These are phyloP conservation scores for Volutella citrinella DNA, from an alignment of 2,329 filamentous ascomycete species.

Conservation along the genomic window DNA sequence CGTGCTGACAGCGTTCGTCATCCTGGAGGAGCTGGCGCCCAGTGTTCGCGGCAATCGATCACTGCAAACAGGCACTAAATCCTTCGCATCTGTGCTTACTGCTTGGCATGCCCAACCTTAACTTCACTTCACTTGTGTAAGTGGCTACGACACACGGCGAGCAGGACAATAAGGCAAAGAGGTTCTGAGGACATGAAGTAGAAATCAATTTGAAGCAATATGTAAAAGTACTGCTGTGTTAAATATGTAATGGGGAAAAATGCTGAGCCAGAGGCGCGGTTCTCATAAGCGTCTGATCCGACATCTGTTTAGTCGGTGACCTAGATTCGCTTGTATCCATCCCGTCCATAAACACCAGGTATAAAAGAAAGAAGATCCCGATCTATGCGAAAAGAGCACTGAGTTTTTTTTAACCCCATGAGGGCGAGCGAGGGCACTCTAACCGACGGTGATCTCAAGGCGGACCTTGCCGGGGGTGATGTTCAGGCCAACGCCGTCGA, in stretches of 20 bases:
- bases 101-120: too few relatives aligned
- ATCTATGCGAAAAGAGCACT: conserved; percentile 3
- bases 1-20: too few relatives aligned
- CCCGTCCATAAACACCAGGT: conserved; percentile 12
- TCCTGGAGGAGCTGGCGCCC: too few relatives aligned
- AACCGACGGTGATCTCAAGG: conserved; percentile 32
- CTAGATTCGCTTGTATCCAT: too few relatives aligned
- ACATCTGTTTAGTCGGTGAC: too few relatives aligned
- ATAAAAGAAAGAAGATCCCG: conserved; percentile 11
- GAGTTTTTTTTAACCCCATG: too few relatives aligned
- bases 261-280: too few relatives aligned
- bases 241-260: conserved; percentile 15
- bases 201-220: conserved; percentile 15
- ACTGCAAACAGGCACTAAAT: too few relatives aligned
- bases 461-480: conserved; percentile 24
- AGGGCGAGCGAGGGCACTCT: background rate
- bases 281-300: too few relatives aligned
- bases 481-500: conserved; percentile 42
- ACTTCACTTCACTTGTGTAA: too few relatives aligned
- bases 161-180: background rate
- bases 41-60: too few relatives aligned
- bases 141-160: background rate
- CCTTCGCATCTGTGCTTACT: too few relatives aligned
- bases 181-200: background rate
- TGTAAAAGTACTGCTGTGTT: conserved; percentile 21